Percentiles rank a stretch among this genome's conserved stretches.
Evolutionary conservation across 202 grass and related monocot species (phyloP).

Genomic region (Carex sylvatica): DNA sequence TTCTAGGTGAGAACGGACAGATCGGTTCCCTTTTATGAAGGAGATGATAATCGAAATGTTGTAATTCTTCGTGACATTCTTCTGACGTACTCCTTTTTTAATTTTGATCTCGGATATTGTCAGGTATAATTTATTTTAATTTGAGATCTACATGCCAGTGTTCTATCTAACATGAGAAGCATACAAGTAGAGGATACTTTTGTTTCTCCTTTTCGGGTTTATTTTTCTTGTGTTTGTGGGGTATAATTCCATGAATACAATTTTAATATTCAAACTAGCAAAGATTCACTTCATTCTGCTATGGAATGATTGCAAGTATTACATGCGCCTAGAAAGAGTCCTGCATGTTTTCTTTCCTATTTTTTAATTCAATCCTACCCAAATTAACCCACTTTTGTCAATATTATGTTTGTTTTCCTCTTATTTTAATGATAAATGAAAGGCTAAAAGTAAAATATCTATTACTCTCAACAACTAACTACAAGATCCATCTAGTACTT

Average conservation of each 20-base stretch:
- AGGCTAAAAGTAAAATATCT: not conserved
- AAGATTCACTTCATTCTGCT: not conserved
- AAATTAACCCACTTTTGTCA: not conserved
- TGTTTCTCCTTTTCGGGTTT: not conserved
- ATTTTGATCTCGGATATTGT: conserved; percentile 99
- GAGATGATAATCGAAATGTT: conserved; percentile 92
- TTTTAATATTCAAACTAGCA: not conserved
- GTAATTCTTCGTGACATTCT: conserved; percentile 84
- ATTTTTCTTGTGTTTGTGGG: not conserved
- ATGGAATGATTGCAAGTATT: not conserved
- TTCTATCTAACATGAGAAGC: not conserved
- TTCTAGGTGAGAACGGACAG: conserved; percentile 97
- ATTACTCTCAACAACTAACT: not conserved
- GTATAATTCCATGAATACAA: not conserved
- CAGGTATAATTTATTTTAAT: conserved; percentile 53
- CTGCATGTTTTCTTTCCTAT: not conserved
- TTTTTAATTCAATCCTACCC: not conserved
- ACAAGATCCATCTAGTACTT: not conserved
- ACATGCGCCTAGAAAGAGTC: not conserved
- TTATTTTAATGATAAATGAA: not conserved
- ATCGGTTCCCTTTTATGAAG: conserved; percentile 87
- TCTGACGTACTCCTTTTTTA: conserved; percentile 97
- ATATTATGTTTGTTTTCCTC: not conserved
- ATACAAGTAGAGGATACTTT: not conserved
- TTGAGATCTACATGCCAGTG: conserved; percentile 3